Conservation (phyloP, 495 filamentous ascomycete genomes). For the Neurospora sp. region DNA sequence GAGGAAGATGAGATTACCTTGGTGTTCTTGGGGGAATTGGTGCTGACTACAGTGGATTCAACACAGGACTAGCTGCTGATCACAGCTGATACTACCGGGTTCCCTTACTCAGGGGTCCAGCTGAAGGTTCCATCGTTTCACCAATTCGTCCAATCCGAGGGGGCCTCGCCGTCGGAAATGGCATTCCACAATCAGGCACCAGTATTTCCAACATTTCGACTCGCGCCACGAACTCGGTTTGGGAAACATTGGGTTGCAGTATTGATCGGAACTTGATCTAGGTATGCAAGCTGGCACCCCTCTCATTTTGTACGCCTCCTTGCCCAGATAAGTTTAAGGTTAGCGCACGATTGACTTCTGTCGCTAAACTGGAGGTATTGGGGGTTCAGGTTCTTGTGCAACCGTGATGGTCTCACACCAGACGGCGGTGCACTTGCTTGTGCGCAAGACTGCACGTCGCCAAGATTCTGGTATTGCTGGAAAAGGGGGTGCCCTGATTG, state of each 20-base stretch:
- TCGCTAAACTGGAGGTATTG: neutral
- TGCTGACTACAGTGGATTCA: neutral
- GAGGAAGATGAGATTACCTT: neutral
- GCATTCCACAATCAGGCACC: neutral
- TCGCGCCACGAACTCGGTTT: neutral
- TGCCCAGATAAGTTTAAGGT: neutral
- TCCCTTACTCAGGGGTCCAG: neutral
- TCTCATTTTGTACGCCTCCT: neutral
- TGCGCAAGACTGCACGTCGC: neutral
- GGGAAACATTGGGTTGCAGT: neutral
- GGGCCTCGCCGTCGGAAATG: neutral
- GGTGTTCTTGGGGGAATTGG: neutral
- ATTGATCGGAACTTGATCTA: neutral
- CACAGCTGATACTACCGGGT: neutral
- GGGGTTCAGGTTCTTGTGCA: neutral
- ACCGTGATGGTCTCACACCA: neutral
- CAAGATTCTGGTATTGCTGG: neutral
- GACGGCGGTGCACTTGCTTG: neutral
- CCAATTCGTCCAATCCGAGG: neutral
- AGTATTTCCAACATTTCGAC: neutral
- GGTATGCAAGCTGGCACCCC: neutral
- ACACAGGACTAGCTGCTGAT: neutral
- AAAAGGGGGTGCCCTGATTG: neutral
- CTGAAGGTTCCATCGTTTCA: neutral
- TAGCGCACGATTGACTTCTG: neutral